Base-by-base conservation (phyloP, 345 rosid species). In the Aurinia saxatilis region DNA sequence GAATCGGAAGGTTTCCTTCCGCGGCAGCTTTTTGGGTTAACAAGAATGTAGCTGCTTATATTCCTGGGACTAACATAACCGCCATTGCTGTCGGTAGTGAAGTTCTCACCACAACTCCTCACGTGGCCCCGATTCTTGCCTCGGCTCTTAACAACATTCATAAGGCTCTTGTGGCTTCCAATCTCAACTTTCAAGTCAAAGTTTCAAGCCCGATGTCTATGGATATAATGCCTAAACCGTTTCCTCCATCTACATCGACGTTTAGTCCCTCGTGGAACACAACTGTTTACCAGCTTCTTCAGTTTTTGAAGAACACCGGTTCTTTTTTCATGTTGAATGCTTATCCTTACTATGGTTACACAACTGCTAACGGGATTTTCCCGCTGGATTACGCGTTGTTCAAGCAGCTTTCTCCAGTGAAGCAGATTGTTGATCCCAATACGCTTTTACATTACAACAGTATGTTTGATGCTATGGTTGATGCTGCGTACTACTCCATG, bases 391-490 rank as follows among this genome's bases (percentile, higher is more conserved):
- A 88, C 39, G 92, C 97, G 11, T 80, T 95, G 49, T 90, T 90
- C 70, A 82, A 75, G 18, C 73, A 79, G 39, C 90, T 95, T 29
- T 66, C 93, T 14, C 34, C 93, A 0, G 97, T 84, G 51, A 95
- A 95, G 65, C 99, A 95, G 82, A 90, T 90, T 29, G 97, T 95
- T 73, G 99, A 95, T 61, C 97, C 99, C 2, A 95, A 90, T 81
- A 95, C 99, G 27, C 86, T 95, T 55, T 76, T 81, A 29, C 96
- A 80, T 67, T 95, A 70, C 68, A 73, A 78, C 73, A 95, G 99
- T 75, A 90, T 95, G 99, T 88, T 90, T 72, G 99, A 90, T 58
- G 92, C 99, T 0, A 84, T 95, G 97, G 93, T 95, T 50, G 99
- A 95, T 70, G 99, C 99, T 50, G 69, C 98, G 35, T 95, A 88